Evolutionary conservation across 257 asterid species (phyloP).

Genomic region (Solanum paucissectum): DNA sequence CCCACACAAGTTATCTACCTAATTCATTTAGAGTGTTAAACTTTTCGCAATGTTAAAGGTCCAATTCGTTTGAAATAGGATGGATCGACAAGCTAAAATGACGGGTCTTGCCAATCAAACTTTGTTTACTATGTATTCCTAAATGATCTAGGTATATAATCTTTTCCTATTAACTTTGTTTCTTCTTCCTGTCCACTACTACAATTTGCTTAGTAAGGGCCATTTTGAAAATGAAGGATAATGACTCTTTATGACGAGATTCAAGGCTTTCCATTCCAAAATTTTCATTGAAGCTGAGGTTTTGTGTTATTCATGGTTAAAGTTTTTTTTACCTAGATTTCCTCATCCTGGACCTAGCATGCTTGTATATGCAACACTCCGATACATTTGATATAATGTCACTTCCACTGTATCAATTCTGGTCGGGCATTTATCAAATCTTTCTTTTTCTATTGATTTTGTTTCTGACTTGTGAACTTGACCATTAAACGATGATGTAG

Average conservation of each 20-base stretch:
- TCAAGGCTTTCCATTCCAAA: not conserved
- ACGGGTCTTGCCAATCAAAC: not conserved
- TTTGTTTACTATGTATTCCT: not conserved
- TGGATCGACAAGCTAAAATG: not conserved
- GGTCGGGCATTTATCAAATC: not conserved
- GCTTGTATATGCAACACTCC: not conserved
- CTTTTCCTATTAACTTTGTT: not conserved
- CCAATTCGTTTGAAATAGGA: not conserved
- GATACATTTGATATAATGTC: not conserved
- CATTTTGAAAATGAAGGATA: not conserved
- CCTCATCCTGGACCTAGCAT: not conserved
- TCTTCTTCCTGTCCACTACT: not conserved
- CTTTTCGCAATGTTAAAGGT: not conserved
- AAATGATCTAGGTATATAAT: not conserved
- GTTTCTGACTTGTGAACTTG: not conserved
- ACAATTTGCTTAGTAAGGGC: not conserved
- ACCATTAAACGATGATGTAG: not conserved
- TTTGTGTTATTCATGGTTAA: not conserved
- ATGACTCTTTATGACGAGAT: not conserved
- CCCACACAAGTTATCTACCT: not conserved
- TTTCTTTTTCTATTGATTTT: not conserved
- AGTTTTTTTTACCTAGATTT: not conserved
- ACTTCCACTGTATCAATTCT: not conserved
- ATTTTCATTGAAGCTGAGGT: not conserved
- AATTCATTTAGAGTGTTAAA: not conserved